Conservation (phyloP, 2,329 filamentous ascomycete genomes). For the Coniochaeta ligniaria region DNA sequence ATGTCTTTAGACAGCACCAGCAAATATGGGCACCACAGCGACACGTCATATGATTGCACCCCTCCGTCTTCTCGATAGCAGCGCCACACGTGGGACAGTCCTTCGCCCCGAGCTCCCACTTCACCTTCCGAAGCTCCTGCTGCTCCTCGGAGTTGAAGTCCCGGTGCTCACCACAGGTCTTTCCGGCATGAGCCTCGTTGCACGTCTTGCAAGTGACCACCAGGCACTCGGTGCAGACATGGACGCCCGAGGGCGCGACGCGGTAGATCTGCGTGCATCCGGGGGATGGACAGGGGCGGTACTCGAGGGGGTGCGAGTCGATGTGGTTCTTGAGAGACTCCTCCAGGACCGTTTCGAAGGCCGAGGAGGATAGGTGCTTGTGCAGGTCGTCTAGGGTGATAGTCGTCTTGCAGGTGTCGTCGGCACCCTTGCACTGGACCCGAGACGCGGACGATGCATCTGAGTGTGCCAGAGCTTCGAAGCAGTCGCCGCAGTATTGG, state of each 20-base stretch:
- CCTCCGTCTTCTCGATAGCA: constrained; percentile 32
- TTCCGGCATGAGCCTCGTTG: constrained; percentile 17
- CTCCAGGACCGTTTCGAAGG: constrained; percentile 27
- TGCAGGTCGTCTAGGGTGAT: constrained; percentile 20
- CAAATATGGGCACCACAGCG: constrained; percentile 36
- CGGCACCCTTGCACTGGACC: constrained; percentile 19
- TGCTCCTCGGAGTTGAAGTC: constrained; percentile 16
- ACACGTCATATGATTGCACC: constrained; percentile 41
- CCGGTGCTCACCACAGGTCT: constrained; percentile 25
- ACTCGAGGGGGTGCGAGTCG: constrained; percentile 18
- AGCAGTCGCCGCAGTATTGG: too few relatives aligned
- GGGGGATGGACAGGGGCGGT: constrained; percentile 33
- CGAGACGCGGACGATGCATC: constrained; percentile 8
- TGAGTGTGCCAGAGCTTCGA: too few relatives aligned
- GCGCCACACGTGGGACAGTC: constrained; percentile 32
- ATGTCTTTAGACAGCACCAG: constrained; percentile 35
- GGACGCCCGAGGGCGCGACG: constrained; percentile 6
- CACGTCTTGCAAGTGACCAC: neutral
- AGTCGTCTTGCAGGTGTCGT: constrained; percentile 15
- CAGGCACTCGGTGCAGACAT: constrained; percentile 29
- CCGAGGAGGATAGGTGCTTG: constrained; percentile 19
- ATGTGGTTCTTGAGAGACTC: constrained; percentile 27
- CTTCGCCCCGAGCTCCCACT: constrained; percentile 27
- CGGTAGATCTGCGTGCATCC: constrained; percentile 36
- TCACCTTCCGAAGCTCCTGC: constrained; percentile 18